These are phyloP conservation scores for Fusarium decemcellulare DNA, from an alignment of 2,329 filamentous ascomycete species.

Conservation along the genomic window DNA sequence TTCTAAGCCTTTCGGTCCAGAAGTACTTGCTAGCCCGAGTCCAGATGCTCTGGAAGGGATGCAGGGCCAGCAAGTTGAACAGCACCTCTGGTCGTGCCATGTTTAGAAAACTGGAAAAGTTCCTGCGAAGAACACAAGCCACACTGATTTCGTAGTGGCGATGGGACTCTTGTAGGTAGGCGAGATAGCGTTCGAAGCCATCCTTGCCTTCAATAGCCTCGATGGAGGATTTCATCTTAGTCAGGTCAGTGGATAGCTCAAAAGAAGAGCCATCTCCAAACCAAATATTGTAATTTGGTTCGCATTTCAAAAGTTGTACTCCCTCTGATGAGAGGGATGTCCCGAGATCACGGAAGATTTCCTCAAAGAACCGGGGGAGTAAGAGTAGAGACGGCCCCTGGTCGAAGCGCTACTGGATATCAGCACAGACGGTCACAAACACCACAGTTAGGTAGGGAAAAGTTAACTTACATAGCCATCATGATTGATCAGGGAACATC, in stretches of 20 bases:
- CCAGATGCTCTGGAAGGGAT: constrained; percentile 81
- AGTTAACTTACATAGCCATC: constrained; percentile 58
- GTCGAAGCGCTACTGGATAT: constrained; percentile 72
- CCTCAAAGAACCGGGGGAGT: constrained; percentile 78
- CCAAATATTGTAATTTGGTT: constrained; percentile 83
- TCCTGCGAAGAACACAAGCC: constrained; percentile 74
- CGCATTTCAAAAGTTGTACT: constrained; percentile 78
- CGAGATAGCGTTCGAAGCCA: constrained; percentile 78
- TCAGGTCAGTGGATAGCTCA: constrained; percentile 75
- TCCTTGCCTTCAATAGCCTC: constrained; percentile 81
- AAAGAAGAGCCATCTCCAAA: constrained; percentile 78
- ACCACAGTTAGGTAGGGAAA: fast-evolving
- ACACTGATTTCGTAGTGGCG: constrained; percentile 79
- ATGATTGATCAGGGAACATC: constrained; percentile 76
- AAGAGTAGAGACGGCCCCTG: constrained; percentile 82
- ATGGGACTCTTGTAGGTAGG: constrained; percentile 77
- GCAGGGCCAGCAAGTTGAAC: constrained; percentile 69
- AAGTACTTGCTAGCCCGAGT: constrained; percentile 77
- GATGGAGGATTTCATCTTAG: constrained; percentile 79
- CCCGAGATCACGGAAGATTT: constrained; percentile 78
- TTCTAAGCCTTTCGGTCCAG: constrained; percentile 75
- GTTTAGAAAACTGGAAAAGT: constrained; percentile 73
- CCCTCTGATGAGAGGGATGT: constrained; percentile 76
- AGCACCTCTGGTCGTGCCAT: constrained; percentile 73
- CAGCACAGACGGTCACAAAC: not conserved